Conservation (phyloP, 2,329 filamentous ascomycete genomes). For the Ilyonectria robusta region DNA sequence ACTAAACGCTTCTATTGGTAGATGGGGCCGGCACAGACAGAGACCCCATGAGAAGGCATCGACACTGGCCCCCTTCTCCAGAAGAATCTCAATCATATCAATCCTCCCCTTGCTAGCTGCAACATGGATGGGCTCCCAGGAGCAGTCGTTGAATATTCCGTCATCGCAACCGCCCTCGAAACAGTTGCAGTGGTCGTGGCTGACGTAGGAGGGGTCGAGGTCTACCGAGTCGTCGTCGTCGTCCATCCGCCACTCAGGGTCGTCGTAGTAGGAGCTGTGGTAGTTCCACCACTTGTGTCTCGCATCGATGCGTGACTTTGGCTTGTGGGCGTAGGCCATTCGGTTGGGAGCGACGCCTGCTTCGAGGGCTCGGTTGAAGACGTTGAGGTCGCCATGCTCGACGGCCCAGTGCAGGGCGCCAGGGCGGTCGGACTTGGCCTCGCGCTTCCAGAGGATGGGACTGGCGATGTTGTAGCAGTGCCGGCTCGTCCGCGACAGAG, state of each 20-base stretch:
- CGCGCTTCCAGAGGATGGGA: constrained; percentile 48
- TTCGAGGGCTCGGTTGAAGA: constrained; percentile 44
- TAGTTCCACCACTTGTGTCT: constrained; percentile 48
- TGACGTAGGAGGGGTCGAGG: constrained; percentile 42
- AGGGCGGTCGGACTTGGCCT: constrained; percentile 44
- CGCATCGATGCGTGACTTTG: constrained; percentile 44
- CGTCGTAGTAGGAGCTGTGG: constrained; percentile 46
- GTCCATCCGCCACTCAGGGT: constrained; percentile 44
- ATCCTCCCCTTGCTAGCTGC: constrained; percentile 47
- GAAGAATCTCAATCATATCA: constrained; percentile 45
- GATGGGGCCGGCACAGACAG: constrained; percentile 46
- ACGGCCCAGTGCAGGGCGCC: constrained; percentile 48
- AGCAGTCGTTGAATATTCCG: constrained; percentile 48
- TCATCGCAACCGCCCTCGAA: constrained; percentile 47
- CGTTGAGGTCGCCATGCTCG: constrained; percentile 40
- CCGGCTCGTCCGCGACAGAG: constrained; percentile 42
- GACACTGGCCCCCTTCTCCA: constrained; percentile 43
- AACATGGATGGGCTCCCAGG: constrained; percentile 47
- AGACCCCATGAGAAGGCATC: constrained; percentile 47
- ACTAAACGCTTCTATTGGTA: constrained; percentile 45
- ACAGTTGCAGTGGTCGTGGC: constrained; percentile 45
- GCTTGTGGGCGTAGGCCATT: constrained; percentile 45
- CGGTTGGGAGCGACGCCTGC: constrained; percentile 43
- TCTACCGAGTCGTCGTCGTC: constrained; percentile 46
- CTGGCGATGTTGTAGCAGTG: constrained; percentile 45